These are phyloP conservation scores for Phlyctochytrium bullatum DNA, from an alignment of 192 early-diverging fungal genomes.

Conservation along the genomic window DNA sequence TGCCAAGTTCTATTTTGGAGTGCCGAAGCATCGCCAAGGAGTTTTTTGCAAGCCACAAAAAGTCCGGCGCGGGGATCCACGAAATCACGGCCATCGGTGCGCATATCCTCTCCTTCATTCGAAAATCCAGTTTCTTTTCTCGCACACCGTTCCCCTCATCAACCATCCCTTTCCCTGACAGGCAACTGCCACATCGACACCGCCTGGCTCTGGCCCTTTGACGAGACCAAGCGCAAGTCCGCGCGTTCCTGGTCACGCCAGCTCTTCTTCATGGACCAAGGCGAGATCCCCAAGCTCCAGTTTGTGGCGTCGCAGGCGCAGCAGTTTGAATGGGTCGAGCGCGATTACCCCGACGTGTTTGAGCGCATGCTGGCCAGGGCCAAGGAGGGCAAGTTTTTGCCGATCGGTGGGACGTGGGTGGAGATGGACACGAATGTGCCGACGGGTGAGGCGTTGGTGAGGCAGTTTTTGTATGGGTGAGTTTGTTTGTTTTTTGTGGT, in stretches of 20 bases:
- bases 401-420: conserved; percentile 94
- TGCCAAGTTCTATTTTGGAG: conserved; percentile 32
- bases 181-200: conserved; percentile 81
- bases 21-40: conserved; percentile 47
- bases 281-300: conserved; percentile 80
- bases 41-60: conserved; percentile 67
- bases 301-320: conserved; percentile 97
- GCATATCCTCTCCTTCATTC: too few species aligned
- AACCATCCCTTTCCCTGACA: too few species aligned
- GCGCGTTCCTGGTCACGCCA: conserved; percentile 43
- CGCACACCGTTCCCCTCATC: too few species aligned
- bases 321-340: conserved; percentile 90
- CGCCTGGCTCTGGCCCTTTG: conserved; percentile 98
- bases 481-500: background rate
- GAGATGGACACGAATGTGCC: conserved; percentile 99
- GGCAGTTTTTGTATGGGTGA: conserved; percentile 90
- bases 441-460: conserved; percentile 87
- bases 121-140: too few species aligned
- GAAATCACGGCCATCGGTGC: conserved; percentile 78
- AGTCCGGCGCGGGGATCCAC: conserved; percentile 56
- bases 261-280: conserved; percentile 70
- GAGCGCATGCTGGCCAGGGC: conserved; percentile 67
- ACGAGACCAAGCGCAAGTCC: conserved; percentile 91
- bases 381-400: conserved; percentile 78
- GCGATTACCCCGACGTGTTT: conserved; percentile 81